Percentiles rank a stretch among this genome's conserved stretches.
phyloP scores from a whole-genome alignment of 192 early-diverging fungal genomes.

The Coemansia interrupta region DNA sequence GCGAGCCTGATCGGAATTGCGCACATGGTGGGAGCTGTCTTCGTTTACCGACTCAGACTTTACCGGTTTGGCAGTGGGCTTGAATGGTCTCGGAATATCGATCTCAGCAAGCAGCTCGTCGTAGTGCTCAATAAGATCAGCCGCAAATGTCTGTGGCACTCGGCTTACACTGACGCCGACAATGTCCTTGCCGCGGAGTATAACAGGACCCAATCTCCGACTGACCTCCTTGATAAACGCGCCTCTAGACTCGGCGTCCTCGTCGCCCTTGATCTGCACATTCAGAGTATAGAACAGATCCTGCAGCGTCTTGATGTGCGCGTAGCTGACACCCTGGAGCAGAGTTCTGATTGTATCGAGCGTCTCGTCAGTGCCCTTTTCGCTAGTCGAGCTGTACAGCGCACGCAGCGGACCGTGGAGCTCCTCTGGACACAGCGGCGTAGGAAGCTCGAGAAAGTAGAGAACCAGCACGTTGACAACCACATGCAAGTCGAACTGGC shows the following conservation, averaged over 20 bases:
- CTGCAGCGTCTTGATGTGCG: slow-evolving; percentile 41
- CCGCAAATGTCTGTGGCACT: slow-evolving; percentile 34
- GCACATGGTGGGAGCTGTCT: not conserved
- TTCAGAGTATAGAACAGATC: slow-evolving; percentile 31
- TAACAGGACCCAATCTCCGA: slow-evolving; percentile 42
- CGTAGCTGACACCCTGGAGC: slow-evolving; percentile 35
- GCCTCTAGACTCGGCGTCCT: slow-evolving; percentile 6
- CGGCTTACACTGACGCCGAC: slow-evolving; percentile 37
- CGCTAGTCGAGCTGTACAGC: slow-evolving; percentile 54
- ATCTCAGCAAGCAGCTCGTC: slow-evolving; percentile 32
- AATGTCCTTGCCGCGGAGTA: slow-evolving; percentile 46
- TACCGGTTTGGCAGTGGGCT: slow-evolving; percentile 24
- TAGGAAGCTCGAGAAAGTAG: slow-evolving; percentile 71
- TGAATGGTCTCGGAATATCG: slow-evolving; percentile 23
- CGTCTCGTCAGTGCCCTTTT: slow-evolving; percentile 30
- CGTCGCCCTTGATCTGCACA: slow-evolving; percentile 23
- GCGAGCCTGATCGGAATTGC: not conserved
- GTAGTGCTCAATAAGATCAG: slow-evolving; percentile 46
- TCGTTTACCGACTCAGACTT: slow-evolving; percentile 9
- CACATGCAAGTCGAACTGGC: slow-evolving; percentile 56
- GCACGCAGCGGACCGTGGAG: slow-evolving; percentile 66
- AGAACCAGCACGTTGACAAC: slow-evolving; percentile 61
- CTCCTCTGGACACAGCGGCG: slow-evolving; percentile 64
- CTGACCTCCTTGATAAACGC: slow-evolving; percentile 33
- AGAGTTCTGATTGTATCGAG: slow-evolving; percentile 20